Evolutionary conservation across 2,329 filamentous ascomycete genomes (phyloP), one percentile per base, ranked within the genome.

Genomic region (Verticillium longisporum): DNA sequence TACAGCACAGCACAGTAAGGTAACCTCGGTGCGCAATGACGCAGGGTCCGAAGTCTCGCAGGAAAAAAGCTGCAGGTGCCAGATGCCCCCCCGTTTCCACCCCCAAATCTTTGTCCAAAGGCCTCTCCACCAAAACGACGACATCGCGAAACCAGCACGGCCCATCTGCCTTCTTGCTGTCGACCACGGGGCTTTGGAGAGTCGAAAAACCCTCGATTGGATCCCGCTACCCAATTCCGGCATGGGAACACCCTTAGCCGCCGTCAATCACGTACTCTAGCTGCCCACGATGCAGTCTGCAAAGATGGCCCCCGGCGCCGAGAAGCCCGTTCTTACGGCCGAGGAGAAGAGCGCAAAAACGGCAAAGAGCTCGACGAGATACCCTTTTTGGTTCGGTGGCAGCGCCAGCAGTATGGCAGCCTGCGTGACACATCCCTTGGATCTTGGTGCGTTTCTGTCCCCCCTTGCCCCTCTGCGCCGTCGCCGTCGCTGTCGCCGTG

Each of bases 301-400:
- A 59, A 65, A 66, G 59, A 63, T 64, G 56, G 61, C 66, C 26
- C 62, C 63, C 55, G 56, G 63, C 56, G 54, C 63, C 59, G 26
- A 62, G 45, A 64, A 61, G 50, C 33, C 61, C 50, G 59, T 53
- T 34, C 54, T 57, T 38, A 56, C 61, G 41, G 26, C 18, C 69
- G 18, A 64, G 55, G 56, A 62, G 57, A 61, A 61, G 55, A 50
- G 64, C 36, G 69, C 70, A 61, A 72, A 75, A 67, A 76, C 78
- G 69, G 77, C 77, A 64, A 70, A 72, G 64, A 72, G 67, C 36
- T 66, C 77, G 2, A 72, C 83, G 53, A 77, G 78, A 63, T 94
- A 94, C 77, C 90, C 90, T 10, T 94, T 94, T 76, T 98, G 94
- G 95, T 98, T 99, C 74, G 95, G 95, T 65, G 95, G 95, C 61